phyloP scores from a whole-genome alignment of 1,284 basidiomycete species.

The Microbotryum silenes-acaulis region DNA sequence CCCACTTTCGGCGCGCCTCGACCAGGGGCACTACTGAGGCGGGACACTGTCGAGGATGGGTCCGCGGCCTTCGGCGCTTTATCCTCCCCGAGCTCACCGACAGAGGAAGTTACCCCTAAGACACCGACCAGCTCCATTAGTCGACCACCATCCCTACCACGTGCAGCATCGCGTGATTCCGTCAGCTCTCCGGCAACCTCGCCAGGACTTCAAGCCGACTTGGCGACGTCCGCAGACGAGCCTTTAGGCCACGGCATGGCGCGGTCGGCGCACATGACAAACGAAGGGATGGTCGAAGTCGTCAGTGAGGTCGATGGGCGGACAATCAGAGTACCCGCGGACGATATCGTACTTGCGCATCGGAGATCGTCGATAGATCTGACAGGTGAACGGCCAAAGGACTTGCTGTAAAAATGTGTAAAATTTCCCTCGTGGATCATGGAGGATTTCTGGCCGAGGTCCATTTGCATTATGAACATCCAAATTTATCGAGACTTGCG shows the following conservation, averaged over 20 bases:
- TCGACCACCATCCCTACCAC: not conserved
- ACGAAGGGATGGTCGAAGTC: slow-evolving; percentile 31
- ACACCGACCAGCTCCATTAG: not conserved
- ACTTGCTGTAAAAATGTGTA: too few relatives aligned
- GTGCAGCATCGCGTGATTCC: too few relatives aligned
- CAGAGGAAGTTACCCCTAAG: not conserved
- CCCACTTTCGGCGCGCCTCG: slow-evolving; percentile 4
- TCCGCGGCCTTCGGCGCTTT: slow-evolving; percentile 22
- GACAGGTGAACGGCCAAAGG: too few relatives aligned
- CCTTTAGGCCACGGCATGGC: slow-evolving; percentile 31
- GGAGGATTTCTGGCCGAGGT: too few relatives aligned
- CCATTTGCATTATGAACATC: too few relatives aligned
- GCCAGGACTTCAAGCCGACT: slow-evolving; percentile 5
- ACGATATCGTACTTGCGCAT: slow-evolving; percentile 15
- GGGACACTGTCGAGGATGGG: slow-evolving; percentile 19
- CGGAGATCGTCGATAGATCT: not conserved
- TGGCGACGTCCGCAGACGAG: slow-evolving; percentile 22
- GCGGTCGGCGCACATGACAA: slow-evolving; percentile 25
- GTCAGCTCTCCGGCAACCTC: not conserved
- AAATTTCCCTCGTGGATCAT: too few relatives aligned
- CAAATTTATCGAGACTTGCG: too few relatives aligned
- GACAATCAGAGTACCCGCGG: slow-evolving; percentile 25
- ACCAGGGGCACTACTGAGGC: slow-evolving; percentile 1
- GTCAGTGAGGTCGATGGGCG: slow-evolving; percentile 20
- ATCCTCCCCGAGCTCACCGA: slow-evolving; percentile 1